Evolutionary conservation across 106 monocot genomes (phyloP).

Genomic region (Allium sativum): DNA sequence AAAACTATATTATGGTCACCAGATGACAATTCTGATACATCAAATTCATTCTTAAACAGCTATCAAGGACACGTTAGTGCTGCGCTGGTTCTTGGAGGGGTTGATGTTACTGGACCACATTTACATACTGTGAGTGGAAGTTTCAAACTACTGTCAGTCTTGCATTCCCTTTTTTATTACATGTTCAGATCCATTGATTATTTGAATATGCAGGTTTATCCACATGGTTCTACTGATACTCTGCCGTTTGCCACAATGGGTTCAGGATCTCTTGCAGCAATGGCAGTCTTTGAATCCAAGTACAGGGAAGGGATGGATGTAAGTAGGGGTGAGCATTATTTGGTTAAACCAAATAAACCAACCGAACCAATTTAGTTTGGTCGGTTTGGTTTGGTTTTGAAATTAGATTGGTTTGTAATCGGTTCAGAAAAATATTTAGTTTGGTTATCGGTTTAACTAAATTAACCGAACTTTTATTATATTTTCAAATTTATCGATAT

Average conservation of each 20-base stretch:
- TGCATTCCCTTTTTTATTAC: constrained; percentile 1
- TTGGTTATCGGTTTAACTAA: too few relatives aligned
- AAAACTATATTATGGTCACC: too few relatives aligned
- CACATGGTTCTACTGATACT: constrained; percentile 99
- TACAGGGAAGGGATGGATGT: constrained; percentile 78
- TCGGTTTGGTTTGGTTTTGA: too few relatives aligned
- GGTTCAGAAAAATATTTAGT: too few relatives aligned
- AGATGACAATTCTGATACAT: neutral
- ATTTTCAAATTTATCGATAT: too few relatives aligned
- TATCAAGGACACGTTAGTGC: constrained; percentile 99
- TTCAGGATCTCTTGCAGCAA: constrained; percentile 97
- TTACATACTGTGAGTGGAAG: constrained; percentile 71
- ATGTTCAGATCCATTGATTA: neutral
- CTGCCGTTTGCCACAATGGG: constrained; percentile 99
- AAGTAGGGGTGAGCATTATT: too few relatives aligned
- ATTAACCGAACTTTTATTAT: too few relatives aligned
- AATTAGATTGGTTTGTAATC: too few relatives aligned
- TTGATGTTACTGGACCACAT: constrained; percentile 98
- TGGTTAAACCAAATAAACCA: too few relatives aligned
- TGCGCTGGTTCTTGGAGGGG: constrained; percentile 96
- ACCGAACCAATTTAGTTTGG: too few relatives aligned
- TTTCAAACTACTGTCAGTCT: neutral
- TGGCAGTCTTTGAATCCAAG: constrained; percentile 97
- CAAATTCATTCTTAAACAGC: constrained; percentile 16
- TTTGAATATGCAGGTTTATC: constrained; percentile 60